Evolutionary conservation across 2,329 filamentous ascomycete genomes (phyloP), one percentile per base, ranked within the genome.

Genomic region (Aspergillus sp.): DNA sequence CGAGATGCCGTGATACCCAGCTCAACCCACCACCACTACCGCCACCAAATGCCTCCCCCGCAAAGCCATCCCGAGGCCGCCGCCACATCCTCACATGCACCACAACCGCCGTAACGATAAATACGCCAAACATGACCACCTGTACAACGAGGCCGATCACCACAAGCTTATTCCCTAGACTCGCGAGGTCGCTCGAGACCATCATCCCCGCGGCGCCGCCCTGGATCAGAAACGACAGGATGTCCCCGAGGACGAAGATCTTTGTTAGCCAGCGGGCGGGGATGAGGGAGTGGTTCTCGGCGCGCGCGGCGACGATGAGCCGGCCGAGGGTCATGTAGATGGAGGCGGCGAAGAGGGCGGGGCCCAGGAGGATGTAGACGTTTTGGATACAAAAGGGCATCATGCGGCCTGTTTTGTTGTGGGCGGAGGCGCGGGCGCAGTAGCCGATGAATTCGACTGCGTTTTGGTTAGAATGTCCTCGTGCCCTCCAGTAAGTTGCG

Each of bases 61-160:
- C 31, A 7, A 19, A 19, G 19, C 19, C 19, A 19, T 2, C 19
- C 19, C 2, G 19, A 19, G 25, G 4, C 30, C 8, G 28, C 19
- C 7, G 25, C 3, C 51, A 60, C 17, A 84, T 76, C 5, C 82
- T 76, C 3, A 65, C 54, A 63, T 88, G 81, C 72, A 87, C 87
- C 0, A 83, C 61, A 2, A 79, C 64, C 0, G 83, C 79, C 1
- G 80, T 80, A 5, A 80, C 59, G 43, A 84, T 72, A 67, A 89
- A 89, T 30, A 87, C 72, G 22, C 78, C 79, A 62, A 89, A 88
- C 58, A 85, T 80, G 43, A 85, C 45, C 19, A 89, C 78, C 68
- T 89, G 87, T 15, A 88, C 71, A 34, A 84, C 70, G 2, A 89
- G 74, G 2, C 87, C 87, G 0, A 66, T 81, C 4, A 88, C 72